These are phyloP conservation scores for Fragilaria crotonensis DNA, from an alignment of 108 stramenopile genomes.

Conservation along the genomic window DNA sequence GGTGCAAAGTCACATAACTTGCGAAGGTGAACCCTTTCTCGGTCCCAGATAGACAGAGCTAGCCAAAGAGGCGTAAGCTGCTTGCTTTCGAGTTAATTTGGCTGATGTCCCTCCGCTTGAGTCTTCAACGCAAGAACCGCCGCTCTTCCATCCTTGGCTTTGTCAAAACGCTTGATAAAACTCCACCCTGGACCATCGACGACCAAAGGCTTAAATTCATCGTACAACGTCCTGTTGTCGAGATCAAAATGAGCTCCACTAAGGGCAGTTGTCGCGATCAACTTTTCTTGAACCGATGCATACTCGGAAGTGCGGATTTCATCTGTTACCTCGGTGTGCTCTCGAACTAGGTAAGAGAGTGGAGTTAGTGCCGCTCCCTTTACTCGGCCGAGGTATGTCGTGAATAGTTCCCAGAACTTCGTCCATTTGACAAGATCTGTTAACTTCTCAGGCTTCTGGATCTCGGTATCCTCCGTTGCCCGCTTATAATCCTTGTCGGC, in stretches of 20 bases:
- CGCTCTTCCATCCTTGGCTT: constrained; percentile 9
- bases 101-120: constrained; percentile 10
- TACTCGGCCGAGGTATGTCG: too few species aligned
- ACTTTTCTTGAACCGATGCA: neutral
- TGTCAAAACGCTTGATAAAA: constrained; percentile 8
- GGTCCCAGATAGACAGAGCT: too few species aligned
- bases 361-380: neutral
- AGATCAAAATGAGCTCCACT: constrained; percentile 1
- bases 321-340: neutral
- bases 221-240: constrained; percentile 7
- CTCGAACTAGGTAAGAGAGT: neutral
- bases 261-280: neutral
- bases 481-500: too few species aligned
- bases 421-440: too few species aligned
- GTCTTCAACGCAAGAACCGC: constrained; percentile 5
- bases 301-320: neutral
- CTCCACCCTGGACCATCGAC: constrained; percentile 8
- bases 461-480: too few species aligned
- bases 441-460: too few species aligned
- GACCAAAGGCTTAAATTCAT: constrained; percentile 1
- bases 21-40: too few species aligned
- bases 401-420: too few species aligned
- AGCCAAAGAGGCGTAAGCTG: too few species aligned
- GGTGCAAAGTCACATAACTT: too few species aligned
- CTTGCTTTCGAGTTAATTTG: too few species aligned